phyloP scores from a whole-genome alignment of 495 filamentous ascomycete species.

The Aspergillus cavernicola region DNA sequence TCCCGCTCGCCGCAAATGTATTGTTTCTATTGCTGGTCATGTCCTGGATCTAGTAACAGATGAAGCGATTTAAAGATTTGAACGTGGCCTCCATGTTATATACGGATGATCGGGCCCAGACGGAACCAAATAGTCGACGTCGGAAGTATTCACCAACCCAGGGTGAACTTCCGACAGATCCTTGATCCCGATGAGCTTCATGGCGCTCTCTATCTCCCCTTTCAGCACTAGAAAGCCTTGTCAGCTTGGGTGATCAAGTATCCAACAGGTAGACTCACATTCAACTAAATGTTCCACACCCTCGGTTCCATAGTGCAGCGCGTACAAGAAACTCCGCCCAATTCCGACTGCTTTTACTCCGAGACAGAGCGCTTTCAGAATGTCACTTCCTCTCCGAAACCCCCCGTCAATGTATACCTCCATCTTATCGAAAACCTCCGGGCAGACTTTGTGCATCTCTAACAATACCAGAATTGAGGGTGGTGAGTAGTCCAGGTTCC shows the following conservation, averaged over 20 bases:
- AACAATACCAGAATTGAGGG: conserved; percentile 56
- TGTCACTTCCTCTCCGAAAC: conserved; percentile 58
- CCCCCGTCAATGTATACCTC: conserved; percentile 67
- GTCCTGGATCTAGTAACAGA: too few relatives aligned
- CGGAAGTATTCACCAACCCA: conserved; percentile 10
- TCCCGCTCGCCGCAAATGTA: too few relatives aligned
- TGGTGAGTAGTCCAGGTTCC: conserved; percentile 57
- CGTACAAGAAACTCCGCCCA: conserved; percentile 56
- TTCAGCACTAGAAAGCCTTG: conserved; percentile 3
- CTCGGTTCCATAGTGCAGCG: conserved; percentile 37
- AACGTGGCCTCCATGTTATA: conserved; percentile 2
- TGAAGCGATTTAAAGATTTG: not conserved
- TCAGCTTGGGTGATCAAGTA: not conserved
- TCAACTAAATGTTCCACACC: conserved; percentile 14
- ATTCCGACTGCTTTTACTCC: conserved; percentile 61
- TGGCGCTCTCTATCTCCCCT: conserved; percentile 12
- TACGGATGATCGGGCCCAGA: conserved; percentile 1
- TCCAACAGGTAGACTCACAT: not conserved
- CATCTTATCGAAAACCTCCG: conserved; percentile 57
- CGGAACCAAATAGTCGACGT: conserved; percentile 12
- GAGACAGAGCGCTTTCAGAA: conserved; percentile 64
- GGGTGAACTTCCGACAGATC: conserved; percentile 7
- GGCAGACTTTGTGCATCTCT: conserved; percentile 59
- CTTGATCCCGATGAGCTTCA: conserved; percentile 12
- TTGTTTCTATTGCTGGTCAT: too few relatives aligned